phyloP scores from a whole-genome alignment of 2,329 filamentous ascomycete species.

The Phaeoacremonium minimum region DNA sequence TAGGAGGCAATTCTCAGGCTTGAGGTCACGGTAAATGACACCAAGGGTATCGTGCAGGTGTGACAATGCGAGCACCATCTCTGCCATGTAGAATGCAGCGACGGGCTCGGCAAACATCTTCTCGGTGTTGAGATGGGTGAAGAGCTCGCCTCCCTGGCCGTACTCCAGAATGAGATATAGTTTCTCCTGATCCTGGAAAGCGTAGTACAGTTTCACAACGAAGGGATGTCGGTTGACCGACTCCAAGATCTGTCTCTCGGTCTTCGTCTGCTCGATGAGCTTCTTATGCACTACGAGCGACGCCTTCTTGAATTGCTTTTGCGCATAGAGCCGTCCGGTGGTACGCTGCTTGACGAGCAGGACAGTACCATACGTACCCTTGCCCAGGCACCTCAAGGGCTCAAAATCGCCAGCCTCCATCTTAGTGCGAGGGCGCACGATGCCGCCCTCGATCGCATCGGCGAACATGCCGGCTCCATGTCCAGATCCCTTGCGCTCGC shows the following conservation, averaged over 20 bases:
- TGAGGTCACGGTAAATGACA: constrained; percentile 93
- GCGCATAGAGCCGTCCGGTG: constrained; percentile 87
- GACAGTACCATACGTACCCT: constrained; percentile 94
- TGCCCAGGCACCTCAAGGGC: constrained; percentile 85
- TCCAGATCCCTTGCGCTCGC: constrained; percentile 25
- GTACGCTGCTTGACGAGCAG: constrained; percentile 84
- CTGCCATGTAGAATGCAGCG: constrained; percentile 96
- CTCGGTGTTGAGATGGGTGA: constrained; percentile 89
- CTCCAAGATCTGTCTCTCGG: constrained; percentile 90
- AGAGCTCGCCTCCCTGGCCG: constrained; percentile 92
- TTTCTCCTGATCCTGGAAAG: constrained; percentile 97
- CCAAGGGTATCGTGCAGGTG: constrained; percentile 90
- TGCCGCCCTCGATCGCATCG: constrained; percentile 48
- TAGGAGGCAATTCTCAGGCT: constrained; percentile 94
- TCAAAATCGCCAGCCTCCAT: constrained; percentile 92
- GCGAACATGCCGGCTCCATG: constrained; percentile 17
- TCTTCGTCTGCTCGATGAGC: constrained; percentile 94
- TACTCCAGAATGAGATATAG: constrained; percentile 97
- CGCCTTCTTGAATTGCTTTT: constrained; percentile 98
- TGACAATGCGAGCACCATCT: constrained; percentile 91
- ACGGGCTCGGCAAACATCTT: constrained; percentile 91
- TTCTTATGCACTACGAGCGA: constrained; percentile 94
- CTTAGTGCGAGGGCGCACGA: constrained; percentile 59
- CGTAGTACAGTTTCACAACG: constrained; percentile 96
- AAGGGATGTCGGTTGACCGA: constrained; percentile 96